Evolutionary conservation across 2,329 filamentous ascomycete species (phyloP).

Genomic region (Trichoderma hamatum): DNA sequence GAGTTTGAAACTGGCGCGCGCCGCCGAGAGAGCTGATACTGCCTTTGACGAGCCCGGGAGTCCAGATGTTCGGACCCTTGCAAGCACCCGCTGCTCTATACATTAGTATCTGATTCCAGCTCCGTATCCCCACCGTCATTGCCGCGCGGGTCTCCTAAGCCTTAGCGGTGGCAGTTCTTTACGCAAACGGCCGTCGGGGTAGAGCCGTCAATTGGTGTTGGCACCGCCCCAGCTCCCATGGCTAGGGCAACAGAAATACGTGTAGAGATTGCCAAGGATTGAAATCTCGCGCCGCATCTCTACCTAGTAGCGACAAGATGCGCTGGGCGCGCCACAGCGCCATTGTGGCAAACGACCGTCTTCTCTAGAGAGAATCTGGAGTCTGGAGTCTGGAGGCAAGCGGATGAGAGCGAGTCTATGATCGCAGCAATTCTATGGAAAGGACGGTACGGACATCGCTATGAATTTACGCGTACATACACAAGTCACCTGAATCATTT

Average conservation of each 20-base stretch:
- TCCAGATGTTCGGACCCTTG: not conserved
- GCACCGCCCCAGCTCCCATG: not conserved
- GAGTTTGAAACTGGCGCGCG: not conserved
- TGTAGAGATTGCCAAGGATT: not conserved
- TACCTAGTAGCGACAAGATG: not conserved
- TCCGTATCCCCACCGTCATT: not conserved
- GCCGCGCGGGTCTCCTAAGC: not conserved
- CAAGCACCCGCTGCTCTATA: not conserved
- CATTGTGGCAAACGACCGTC: conserved; percentile 1
- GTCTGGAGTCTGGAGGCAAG: no score
- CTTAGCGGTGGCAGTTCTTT: not conserved
- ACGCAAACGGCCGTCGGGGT: not conserved
- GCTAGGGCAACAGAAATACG: not conserved
- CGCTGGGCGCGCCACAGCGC: not conserved
- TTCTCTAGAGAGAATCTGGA: not conserved
- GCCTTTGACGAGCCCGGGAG: not conserved
- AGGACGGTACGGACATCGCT: not conserved
- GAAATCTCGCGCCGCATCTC: not conserved
- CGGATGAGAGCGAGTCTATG: not conserved
- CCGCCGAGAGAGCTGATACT: not conserved
- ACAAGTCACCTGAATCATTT: not conserved
- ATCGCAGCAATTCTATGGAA: not conserved
- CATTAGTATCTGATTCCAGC: not conserved
- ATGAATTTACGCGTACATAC: not conserved
- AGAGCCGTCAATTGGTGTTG: not conserved